A percentile compares a stretch with the other conserved stretches of the same genome.
Evolutionary conservation across 2,329 filamentous ascomycete species (phyloP).

Genomic region (Paramyrothecium sp.): DNA sequence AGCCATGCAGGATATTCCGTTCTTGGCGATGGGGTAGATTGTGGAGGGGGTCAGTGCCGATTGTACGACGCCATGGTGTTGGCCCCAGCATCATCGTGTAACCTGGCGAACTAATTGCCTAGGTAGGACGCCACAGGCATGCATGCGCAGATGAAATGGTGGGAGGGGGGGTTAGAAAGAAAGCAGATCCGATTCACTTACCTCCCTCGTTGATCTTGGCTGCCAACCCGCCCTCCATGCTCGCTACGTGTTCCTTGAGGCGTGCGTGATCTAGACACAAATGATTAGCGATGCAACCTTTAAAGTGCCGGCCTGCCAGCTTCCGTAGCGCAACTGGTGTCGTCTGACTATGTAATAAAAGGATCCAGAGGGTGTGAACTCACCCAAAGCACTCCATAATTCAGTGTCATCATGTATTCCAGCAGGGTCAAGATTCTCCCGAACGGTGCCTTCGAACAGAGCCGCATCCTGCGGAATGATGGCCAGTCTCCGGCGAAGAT

Average conservation of each 20-base stretch:
- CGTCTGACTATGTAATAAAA: not conserved
- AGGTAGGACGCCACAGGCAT: not conserved
- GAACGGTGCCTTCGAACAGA: slow-evolving; percentile 87
- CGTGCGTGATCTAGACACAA: slow-evolving; percentile 75
- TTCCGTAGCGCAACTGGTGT: not conserved
- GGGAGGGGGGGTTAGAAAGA: slow-evolving; percentile 14
- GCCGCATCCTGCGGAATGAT: slow-evolving; percentile 98
- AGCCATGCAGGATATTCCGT: slow-evolving; percentile 29
- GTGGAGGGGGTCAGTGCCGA: not conserved
- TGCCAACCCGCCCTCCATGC: slow-evolving; percentile 87
- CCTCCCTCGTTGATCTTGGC: slow-evolving; percentile 91
- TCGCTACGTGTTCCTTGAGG: slow-evolving; percentile 83
- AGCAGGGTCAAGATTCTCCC: slow-evolving; percentile 93
- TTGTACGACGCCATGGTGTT: not conserved
- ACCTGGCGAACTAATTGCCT: not conserved
- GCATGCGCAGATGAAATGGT: slow-evolving; percentile 21
- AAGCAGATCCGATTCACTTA: slow-evolving; percentile 45
- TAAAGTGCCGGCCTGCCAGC: not conserved
- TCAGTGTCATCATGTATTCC: slow-evolving; percentile 97
- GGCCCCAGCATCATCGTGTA: not conserved
- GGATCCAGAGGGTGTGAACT: slow-evolving; percentile 31
- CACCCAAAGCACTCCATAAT: slow-evolving; percentile 91
- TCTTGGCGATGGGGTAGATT: not conserved
- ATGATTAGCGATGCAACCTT: slow-evolving; percentile 12
- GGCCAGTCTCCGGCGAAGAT: slow-evolving; percentile 83